Evolutionary conservation across 768 basidiomycete species (phyloP).

Genomic region (Pseudohyphozyma bogoriensis): DNA sequence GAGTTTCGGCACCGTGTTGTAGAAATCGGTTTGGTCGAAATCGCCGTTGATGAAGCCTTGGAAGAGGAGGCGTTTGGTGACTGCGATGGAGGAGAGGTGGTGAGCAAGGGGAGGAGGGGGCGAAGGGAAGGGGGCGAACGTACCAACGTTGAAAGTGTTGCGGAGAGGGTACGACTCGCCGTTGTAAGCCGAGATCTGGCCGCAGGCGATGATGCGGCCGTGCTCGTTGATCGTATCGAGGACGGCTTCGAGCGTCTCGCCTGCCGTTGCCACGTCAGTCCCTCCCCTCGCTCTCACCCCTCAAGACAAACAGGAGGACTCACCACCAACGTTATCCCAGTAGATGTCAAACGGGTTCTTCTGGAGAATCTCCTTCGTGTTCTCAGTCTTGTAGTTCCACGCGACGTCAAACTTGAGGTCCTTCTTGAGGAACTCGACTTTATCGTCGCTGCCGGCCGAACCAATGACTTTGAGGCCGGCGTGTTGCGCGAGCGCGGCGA

Average conservation of each 20-base stretch:
- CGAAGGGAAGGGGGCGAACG: too few relatives aligned
- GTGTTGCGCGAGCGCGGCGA: conserved; percentile 44
- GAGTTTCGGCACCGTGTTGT: conserved; percentile 28
- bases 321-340: conserved; percentile 36
- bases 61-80: conserved; percentile 10
- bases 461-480: conserved; percentile 55
- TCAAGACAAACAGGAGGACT: too few relatives aligned
- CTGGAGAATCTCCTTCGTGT: conserved; percentile 47
- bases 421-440: conserved; percentile 51
- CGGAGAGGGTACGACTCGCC: conserved; percentile 23
- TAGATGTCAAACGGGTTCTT: conserved; percentile 54
- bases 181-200: conserved; percentile 23
- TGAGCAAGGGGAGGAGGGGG: too few relatives aligned
- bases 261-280: too few relatives aligned
- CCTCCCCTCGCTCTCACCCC: too few relatives aligned
- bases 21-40: conserved; percentile 33
- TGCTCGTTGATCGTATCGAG: conserved; percentile 27
- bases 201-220: conserved; percentile 31
- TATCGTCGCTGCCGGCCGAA: conserved; percentile 62
- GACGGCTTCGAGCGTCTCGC: conserved; percentile 33
- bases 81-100: too few relatives aligned
- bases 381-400: conserved; percentile 58
- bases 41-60: conserved; percentile 11
- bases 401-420: conserved; percentile 56
- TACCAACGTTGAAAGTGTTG: conserved; percentile 22